A percentile compares a stretch with the other conserved stretches of the same genome.
phyloP scores from a whole-genome alignment of 75 land plant genomes.

The Pinus tabuliformis region DNA sequence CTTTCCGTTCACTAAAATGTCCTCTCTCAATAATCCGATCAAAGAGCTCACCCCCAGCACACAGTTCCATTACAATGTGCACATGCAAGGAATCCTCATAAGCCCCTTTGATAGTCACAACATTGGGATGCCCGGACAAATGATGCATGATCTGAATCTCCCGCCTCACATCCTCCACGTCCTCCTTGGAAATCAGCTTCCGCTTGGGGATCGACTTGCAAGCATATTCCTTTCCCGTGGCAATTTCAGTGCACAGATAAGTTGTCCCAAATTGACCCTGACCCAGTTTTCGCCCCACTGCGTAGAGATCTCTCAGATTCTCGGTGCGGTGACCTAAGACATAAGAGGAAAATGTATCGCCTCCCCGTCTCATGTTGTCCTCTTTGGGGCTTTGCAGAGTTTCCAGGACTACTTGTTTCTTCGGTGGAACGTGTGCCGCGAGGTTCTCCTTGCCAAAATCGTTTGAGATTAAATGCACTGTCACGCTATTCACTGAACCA shows the following conservation, averaged over 20 bases:
- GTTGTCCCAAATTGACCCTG: conserved; percentile 91
- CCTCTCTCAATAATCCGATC: conserved; percentile 82
- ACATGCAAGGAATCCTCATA: conserved; percentile 72
- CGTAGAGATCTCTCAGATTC: conserved; percentile 63
- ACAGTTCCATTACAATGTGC: conserved; percentile 73
- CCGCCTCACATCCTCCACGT: conserved; percentile 77
- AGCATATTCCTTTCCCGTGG: conserved; percentile 70
- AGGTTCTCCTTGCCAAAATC: not conserved
- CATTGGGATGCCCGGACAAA: conserved; percentile 75
- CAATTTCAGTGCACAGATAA: conserved; percentile 60
- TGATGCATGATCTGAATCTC: conserved; percentile 94
- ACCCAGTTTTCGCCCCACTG: conserved; percentile 59
- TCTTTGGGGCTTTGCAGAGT: not conserved
- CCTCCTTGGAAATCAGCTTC: conserved; percentile 72
- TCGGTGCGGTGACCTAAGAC: conserved; percentile 67
- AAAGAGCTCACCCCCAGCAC: conserved; percentile 75
- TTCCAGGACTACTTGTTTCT: not conserved
- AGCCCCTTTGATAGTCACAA: conserved; percentile 83
- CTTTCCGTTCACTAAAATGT: conserved; percentile 74
- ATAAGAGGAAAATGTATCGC: conserved; percentile 26
- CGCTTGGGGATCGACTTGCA: conserved; percentile 87
- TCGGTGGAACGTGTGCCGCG: not conserved
- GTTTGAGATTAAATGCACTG: conserved; percentile 7
- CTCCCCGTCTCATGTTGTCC: conserved; percentile 26
- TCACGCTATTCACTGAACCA: conserved; percentile 1